Evolutionary conservation across 1,139 yeast species (phyloP).

Genomic region (Pichia norvegensis): DNA sequence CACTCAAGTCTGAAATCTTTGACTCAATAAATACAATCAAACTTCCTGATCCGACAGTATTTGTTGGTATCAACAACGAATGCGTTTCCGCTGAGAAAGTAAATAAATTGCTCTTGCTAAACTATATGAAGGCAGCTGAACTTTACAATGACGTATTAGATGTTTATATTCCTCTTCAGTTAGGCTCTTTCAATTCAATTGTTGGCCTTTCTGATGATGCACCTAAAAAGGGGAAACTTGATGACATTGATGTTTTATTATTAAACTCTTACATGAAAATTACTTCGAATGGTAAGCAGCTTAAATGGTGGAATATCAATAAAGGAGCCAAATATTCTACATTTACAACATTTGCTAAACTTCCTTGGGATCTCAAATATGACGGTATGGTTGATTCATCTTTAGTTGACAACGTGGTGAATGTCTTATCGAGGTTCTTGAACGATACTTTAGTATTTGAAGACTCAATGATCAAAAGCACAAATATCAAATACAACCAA

Average conservation of each 20-base stretch:
- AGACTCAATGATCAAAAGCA: conserved; percentile 11
- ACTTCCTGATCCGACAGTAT: conserved; percentile 43
- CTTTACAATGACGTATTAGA: conserved; percentile 16
- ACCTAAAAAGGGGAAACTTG: conserved; percentile 22
- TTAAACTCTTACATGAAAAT: conserved; percentile 38
- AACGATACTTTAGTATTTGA: conserved; percentile 21
- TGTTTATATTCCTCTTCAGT: conserved; percentile 14
- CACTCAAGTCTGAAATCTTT: conserved; percentile 31
- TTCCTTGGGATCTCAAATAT: conserved; percentile 21
- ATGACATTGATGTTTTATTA: conserved; percentile 46
- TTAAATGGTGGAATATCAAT: conserved; percentile 26
- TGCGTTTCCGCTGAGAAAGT: conserved; percentile 24
- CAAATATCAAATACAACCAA: conserved; percentile 18
- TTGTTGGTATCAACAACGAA: conserved; percentile 34
- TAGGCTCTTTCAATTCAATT: conserved; percentile 16
- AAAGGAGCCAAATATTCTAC: conserved; percentile 20
- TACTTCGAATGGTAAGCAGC: conserved; percentile 15
- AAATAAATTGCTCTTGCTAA: conserved; percentile 34
- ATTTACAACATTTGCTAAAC: conserved; percentile 23
- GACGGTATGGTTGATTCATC: conserved; percentile 13
- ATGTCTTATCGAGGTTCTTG: conserved; percentile 21
- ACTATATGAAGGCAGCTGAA: conserved; percentile 20
- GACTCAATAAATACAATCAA: conserved; percentile 29
- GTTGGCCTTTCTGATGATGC: conserved; percentile 8
- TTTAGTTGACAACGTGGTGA: conserved; percentile 17